Evolutionary conservation across 345 rosid genomes (phyloP).

Genomic region (Eucalyptus sideroxylon): DNA sequence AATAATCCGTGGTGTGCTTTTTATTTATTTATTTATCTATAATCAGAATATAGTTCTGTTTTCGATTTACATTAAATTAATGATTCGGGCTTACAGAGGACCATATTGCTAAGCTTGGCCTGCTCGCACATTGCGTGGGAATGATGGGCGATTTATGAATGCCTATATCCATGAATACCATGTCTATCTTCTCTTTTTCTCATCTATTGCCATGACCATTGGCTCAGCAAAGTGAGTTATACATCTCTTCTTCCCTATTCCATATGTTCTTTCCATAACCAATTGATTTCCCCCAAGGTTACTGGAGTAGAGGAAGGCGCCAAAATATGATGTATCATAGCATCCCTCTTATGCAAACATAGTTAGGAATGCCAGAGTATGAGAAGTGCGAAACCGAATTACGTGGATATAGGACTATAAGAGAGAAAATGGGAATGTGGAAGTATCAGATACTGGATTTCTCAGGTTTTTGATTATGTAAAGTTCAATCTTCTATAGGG

Average conservation of each 20-base stretch:
- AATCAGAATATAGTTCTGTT: not conserved
- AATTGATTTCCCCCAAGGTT: not conserved
- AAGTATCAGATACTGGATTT: not conserved
- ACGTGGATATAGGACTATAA: not conserved
- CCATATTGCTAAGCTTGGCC: not conserved
- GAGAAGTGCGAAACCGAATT: not conserved
- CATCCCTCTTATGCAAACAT: not conserved
- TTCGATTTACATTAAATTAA: not conserved
- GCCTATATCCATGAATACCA: not conserved
- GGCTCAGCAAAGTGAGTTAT: not conserved
- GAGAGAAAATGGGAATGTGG: not conserved
- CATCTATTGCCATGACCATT: not conserved
- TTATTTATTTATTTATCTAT: not conserved
- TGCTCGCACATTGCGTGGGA: not conserved
- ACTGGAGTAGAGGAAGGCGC: not conserved
- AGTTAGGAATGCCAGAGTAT: not conserved
- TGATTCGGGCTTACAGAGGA: not conserved
- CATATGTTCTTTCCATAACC: not conserved
- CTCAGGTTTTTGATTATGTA: not conserved
- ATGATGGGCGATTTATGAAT: not conserved
- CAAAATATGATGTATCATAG: not conserved
- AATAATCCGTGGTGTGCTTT: not conserved
- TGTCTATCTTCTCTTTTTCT: not conserved
- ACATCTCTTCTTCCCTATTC: not conserved
- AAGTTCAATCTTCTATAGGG: not conserved